phyloP scores from a whole-genome alignment of 129 eudicot species.

The Centrapalus pauciflorus region DNA sequence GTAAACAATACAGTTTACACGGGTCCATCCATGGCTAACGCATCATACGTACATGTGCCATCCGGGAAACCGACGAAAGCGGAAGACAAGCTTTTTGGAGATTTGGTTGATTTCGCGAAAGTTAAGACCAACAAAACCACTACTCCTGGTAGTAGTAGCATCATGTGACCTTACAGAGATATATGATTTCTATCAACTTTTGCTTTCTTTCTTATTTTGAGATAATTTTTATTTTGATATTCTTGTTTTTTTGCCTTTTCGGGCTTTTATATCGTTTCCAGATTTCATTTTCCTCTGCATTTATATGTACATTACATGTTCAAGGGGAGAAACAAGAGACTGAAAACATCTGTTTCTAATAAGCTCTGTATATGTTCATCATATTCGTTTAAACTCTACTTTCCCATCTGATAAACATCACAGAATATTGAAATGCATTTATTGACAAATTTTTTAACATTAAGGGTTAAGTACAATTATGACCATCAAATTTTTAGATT shows the following conservation, averaged over 20 bases:
- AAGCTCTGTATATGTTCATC: not conserved
- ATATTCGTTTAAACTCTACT: not conserved
- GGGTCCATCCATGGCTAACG: constrained; percentile 35
- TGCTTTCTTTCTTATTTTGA: not conserved
- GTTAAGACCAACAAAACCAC: constrained; percentile 57
- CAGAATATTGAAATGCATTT: not conserved
- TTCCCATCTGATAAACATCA: no score
- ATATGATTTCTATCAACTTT: constrained; percentile 10
- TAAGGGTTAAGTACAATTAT: no score
- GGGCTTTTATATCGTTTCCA: constrained; percentile 6
- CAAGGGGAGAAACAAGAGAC: not conserved
- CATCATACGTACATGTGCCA: constrained; percentile 50
- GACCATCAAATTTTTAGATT: no score
- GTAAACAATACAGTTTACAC: constrained; percentile 24
- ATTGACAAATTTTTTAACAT: no score
- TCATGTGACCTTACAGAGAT: constrained; percentile 41
- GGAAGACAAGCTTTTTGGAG: constrained; percentile 82
- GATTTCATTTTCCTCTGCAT: constrained; percentile 16
- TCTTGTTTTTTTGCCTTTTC: constrained; percentile 4
- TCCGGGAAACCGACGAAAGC: constrained; percentile 70
- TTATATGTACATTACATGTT: constrained; percentile 22
- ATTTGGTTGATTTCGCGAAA: constrained; percentile 74
- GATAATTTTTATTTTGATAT: not conserved
- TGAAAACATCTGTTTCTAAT: not conserved
- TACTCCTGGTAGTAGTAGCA: constrained; percentile 52